Conservation (phyloP, 2,329 filamentous ascomycete species). For the Nemania bipapillata region DNA sequence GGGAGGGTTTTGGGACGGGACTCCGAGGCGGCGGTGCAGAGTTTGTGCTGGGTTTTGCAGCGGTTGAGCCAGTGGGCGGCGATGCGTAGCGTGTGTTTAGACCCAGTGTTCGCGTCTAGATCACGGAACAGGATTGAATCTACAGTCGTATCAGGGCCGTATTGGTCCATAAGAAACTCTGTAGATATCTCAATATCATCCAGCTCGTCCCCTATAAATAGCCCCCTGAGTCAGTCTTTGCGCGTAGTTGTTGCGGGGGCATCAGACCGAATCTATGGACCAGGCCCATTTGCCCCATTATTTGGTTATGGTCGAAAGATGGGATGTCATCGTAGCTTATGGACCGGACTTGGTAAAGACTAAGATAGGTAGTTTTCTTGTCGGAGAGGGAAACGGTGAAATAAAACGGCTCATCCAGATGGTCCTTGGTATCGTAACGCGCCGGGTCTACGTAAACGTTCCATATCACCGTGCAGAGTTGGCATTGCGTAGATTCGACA, state of each 20-base stretch:
- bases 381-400: slow-evolving; percentile 2
- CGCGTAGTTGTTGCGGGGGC: neutral
- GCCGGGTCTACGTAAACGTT: neutral
- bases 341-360: neutral
- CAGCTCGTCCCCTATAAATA: neutral
- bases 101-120: neutral
- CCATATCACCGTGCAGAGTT: neutral
- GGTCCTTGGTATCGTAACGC: neutral
- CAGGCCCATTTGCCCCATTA: neutral
- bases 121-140: slow-evolving; percentile 5
- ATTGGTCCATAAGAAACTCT: neutral
- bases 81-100: neutral
- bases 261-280: slow-evolving; percentile 4
- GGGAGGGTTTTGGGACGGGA: neutral
- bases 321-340: neutral
- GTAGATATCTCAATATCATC: neutral
- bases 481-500: neutral
- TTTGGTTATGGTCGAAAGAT: slow-evolving; percentile 1
- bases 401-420: neutral
- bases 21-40: neutral
- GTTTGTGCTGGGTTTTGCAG: neutral
- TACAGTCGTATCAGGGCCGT: neutral
- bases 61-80: neutral
- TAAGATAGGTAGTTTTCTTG: neutral
- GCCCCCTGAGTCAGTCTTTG: neutral